Evolutionary conservation across 2,329 filamentous ascomycete species (phyloP).

Genomic region (Aspergillus floridensis): DNA sequence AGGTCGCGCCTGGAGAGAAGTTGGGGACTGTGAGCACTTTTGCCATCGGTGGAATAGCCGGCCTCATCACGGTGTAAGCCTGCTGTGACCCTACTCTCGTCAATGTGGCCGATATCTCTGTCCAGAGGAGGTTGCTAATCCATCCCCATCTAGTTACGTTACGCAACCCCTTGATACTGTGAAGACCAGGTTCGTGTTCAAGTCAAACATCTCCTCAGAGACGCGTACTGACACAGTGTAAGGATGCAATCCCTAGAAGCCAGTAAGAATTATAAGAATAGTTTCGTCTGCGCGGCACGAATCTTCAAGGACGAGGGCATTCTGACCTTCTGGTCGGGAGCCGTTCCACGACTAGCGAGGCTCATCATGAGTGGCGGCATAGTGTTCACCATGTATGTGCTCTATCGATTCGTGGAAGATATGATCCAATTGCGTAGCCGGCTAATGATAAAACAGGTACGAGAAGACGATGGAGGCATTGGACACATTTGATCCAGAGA

Average conservation of each 20-base stretch:
- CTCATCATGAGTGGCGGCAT: slow-evolving; percentile 91
- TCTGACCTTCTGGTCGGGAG: slow-evolving; percentile 90
- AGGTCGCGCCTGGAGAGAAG: slow-evolving; percentile 92
- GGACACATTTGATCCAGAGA: slow-evolving; percentile 74
- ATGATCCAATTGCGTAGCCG: slow-evolving; percentile 11
- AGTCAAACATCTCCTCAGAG: neutral
- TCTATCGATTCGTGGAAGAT: neutral
- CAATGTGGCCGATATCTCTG: neutral
- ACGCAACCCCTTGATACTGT: slow-evolving; percentile 81
- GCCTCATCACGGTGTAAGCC: slow-evolving; percentile 77
- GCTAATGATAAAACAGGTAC: slow-evolving; percentile 52
- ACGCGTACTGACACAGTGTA: slow-evolving; percentile 14
- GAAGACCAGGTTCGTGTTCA: slow-evolving; percentile 65
- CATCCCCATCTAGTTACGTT: slow-evolving; percentile 40
- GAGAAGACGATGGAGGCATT: slow-evolving; percentile 94
- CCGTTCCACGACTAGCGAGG: slow-evolving; percentile 77
- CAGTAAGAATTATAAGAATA: slow-evolving; percentile 77
- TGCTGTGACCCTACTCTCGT: neutral
- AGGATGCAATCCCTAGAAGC: slow-evolving; percentile 97
- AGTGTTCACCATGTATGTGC: slow-evolving; percentile 82
- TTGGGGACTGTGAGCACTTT: slow-evolving; percentile 85
- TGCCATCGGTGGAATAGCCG: slow-evolving; percentile 82
- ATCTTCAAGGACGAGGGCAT: slow-evolving; percentile 90
- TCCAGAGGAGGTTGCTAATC: slow-evolving; percentile 7
- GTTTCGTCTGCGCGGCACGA: slow-evolving; percentile 72